Conservation (phyloP, 768 basidiomycete genomes). For the Calocybe gangraenosa region DNA sequence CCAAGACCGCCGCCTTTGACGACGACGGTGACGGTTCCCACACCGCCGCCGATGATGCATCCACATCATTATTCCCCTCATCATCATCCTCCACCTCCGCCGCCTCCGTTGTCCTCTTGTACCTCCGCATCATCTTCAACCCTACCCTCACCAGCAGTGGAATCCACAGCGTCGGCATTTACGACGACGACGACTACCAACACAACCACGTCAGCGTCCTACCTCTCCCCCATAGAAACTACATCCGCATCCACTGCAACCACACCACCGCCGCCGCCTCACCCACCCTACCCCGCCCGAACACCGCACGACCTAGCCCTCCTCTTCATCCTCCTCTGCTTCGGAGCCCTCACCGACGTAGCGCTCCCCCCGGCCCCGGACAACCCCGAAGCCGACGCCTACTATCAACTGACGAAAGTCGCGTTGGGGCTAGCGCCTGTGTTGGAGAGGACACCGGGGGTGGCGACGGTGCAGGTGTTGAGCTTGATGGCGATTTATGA, state of each 20-base stretch:
- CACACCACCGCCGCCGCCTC: no score
- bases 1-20: conserved; percentile 22
- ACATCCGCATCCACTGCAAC: no score
- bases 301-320: conserved; percentile 58
- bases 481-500: conserved; percentile 69
- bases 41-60: background rate
- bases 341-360: conserved; percentile 57
- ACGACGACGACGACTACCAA: no score
- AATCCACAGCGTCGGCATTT: no score
- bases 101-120: background rate
- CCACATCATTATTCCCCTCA: conserved; percentile 5
- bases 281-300: background rate
- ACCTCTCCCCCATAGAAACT: no score
- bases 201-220: no score
- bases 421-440: conserved; percentile 66
- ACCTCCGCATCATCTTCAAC: conserved; percentile 9
- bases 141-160: conserved; percentile 15
- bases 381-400: conserved; percentile 48
- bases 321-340: conserved; percentile 58
- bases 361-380: conserved; percentile 48
- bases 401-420: conserved; percentile 58
- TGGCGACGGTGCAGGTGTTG: conserved; percentile 64
- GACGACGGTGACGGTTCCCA: no score
- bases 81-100: background rate
- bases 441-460: conserved; percentile 65